A percentile compares a stretch with the other conserved stretches of the same genome.
Evolutionary conservation across 371 early-diverging fungal genomes (phyloP).

Genomic region (Scutellospora calospora): DNA sequence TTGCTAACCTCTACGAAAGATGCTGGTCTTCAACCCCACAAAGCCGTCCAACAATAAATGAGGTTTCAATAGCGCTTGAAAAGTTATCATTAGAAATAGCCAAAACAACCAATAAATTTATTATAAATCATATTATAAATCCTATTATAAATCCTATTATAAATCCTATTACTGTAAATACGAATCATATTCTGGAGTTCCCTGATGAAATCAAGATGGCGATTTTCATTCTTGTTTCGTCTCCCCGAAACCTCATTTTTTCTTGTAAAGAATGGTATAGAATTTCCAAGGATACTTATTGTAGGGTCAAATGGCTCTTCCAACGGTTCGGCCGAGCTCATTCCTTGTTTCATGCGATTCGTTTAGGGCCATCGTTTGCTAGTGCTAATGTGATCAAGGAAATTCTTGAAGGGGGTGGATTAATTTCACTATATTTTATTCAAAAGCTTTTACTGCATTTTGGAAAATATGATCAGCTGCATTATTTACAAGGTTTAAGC

Average conservation of each 20-base stretch:
- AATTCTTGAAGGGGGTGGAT: background rate
- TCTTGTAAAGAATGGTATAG: background rate
- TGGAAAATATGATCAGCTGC: background rate
- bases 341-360: constrained; percentile 24
- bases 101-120: too few species aligned
- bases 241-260: background rate
- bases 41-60: too few species aligned
- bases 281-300: background rate
- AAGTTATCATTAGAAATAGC: too few species aligned
- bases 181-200: too few species aligned
- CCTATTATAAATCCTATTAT: too few species aligned
- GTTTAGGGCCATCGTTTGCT: background rate
- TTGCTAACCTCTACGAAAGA: too few species aligned
- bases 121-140: too few species aligned
- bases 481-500: background rate
- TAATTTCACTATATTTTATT: constrained; percentile 20
- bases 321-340: constrained; percentile 2
- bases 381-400: background rate
- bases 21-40: too few species aligned
- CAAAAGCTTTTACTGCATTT: constrained; percentile 31
- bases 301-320: background rate
- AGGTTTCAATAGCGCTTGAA: too few species aligned
- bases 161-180: too few species aligned
- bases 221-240: background rate
- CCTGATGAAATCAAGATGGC: background rate